Percentiles rank a stretch among this genome's conserved stretches.
Evolutionary conservation across 108 stramenopile genomes (phyloP).

Genomic region (Discostella stelligeroides): DNA sequence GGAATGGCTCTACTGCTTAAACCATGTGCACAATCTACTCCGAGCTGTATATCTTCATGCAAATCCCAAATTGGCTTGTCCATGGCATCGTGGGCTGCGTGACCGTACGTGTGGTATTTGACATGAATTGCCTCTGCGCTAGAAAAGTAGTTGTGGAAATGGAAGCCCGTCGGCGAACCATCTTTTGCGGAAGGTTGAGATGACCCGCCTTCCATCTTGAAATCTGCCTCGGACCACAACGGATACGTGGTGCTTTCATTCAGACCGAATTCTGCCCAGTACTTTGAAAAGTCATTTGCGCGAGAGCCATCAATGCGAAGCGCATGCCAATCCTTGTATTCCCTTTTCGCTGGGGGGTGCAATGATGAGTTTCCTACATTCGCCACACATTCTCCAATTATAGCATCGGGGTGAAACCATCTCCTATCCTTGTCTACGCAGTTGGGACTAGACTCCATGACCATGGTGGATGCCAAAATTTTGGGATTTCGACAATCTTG

Average conservation of each 20-base stretch:
- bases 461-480: constrained; percentile 39
- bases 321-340: constrained; percentile 13
- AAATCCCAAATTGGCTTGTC: constrained; percentile 29
- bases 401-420: constrained; percentile 62
- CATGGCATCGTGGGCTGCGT: constrained; percentile 22
- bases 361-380: constrained; percentile 42
- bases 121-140: constrained; percentile 24
- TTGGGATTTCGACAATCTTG: constrained; percentile 24
- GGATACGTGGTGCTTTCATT: constrained; percentile 20
- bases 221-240: constrained; percentile 31
- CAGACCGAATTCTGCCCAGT: constrained; percentile 9
- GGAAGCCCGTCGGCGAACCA: constrained; percentile 41
- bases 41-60: constrained; percentile 30
- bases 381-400: constrained; percentile 59
- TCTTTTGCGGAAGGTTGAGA: not conserved
- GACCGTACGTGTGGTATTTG: constrained; percentile 56
- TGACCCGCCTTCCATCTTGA: constrained; percentile 19
- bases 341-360: constrained; percentile 31
- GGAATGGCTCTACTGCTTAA: not conserved
- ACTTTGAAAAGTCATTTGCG: constrained; percentile 2
- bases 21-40: constrained; percentile 16
- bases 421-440: constrained; percentile 37
- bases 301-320: constrained; percentile 23
- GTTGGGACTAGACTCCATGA: constrained; percentile 53
- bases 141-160: constrained; percentile 58